Base-by-base conservation (phyloP, 768 basidiomycete species). In the Macrolepiota dolichaula region DNA sequence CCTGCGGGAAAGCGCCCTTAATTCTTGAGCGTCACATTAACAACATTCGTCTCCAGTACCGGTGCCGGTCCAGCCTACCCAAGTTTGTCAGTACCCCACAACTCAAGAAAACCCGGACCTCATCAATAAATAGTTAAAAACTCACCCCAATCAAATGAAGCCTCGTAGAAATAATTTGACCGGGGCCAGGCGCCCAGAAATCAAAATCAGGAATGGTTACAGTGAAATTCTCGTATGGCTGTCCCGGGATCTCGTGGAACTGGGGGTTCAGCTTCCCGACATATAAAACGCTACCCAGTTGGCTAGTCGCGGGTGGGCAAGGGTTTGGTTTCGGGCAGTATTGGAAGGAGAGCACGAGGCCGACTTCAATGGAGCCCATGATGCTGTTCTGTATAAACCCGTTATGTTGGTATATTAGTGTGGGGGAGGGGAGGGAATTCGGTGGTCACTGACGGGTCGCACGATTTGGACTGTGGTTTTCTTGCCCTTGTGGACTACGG, bases 201-300 rank as follows among this genome's bases (percentile, higher is more conserved):
- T 55, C 54, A 3, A 15, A 55, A 25, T 44, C 24, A 10, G 54
- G 54, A 4, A 55, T 55, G 7, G 54, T 55, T 2, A 55, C 54
- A 0, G 76, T 75, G 64, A 82, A 79, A 66, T 81, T 81, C 64
- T 82, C 67, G 63, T 80, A 81, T 2, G 78, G 77, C 25, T 68
- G 59, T 51, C 70, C 72, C 1, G 71, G 66, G 29, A 61, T 64
- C 47, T 70, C 71, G 49, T 74, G 73, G 4, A 71, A 44, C 54
- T 70, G 64, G 0, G 81, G 79, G 29, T 65, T 59, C 62, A 73
- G 81, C 1, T 68, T 63, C 27, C 81, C 81, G 19, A 73, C 76
- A 65, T 74, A 81, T 51, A 83, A 63, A 49, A 82, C 67, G 5
- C 55, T 66, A 22, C 75, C 74, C 57, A 76, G 63, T 49, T 38